Evolutionary conservation across 352 stramenopile genomes (phyloP).

Genomic region (Phytophthora sansomeana): DNA sequence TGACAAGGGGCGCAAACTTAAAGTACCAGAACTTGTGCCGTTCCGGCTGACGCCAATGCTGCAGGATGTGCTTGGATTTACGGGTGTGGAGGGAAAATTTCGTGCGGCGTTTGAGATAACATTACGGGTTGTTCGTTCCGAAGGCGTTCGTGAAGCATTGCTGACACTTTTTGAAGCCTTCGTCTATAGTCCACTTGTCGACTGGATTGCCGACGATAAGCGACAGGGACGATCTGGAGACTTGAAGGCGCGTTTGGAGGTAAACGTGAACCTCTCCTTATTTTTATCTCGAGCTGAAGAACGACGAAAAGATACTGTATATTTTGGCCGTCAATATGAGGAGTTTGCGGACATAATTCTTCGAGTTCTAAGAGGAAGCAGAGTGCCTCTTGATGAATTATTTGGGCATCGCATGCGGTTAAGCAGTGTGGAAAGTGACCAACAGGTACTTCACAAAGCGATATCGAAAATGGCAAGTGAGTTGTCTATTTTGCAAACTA

Average conservation of each 20-base stretch:
- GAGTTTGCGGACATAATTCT: constrained; percentile 30
- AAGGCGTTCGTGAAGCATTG: constrained; percentile 71
- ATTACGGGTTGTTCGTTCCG: constrained; percentile 71
- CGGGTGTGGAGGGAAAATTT: constrained; percentile 79
- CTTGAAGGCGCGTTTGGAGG: constrained; percentile 77
- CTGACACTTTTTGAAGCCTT: constrained; percentile 86
- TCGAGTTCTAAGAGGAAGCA: constrained; percentile 15
- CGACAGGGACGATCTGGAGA: constrained; percentile 45
- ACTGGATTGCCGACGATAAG: constrained; percentile 71
- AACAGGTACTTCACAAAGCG: constrained; percentile 31
- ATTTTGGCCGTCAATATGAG: constrained; percentile 55
- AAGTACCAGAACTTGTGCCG: constrained; percentile 91
- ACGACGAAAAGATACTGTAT: constrained; percentile 64
- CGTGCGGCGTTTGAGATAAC: constrained; percentile 77
- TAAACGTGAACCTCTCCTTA: constrained; percentile 88
- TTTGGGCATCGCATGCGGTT: constrained; percentile 30
- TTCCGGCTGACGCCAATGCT: constrained; percentile 91
- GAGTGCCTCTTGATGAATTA: constrained; percentile 29
- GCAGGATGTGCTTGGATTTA: constrained; percentile 76
- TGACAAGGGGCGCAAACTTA: constrained; percentile 87
- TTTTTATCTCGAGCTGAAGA: constrained; percentile 86
- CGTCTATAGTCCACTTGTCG: constrained; percentile 85
- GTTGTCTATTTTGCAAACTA: constrained; percentile 11
- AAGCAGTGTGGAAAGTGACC: constrained; percentile 35
- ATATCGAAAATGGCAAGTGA: constrained; percentile 12